These are phyloP conservation scores for Phytophthora idaei DNA, from an alignment of 352 stramenopile genomes.

Conservation along the genomic window DNA sequence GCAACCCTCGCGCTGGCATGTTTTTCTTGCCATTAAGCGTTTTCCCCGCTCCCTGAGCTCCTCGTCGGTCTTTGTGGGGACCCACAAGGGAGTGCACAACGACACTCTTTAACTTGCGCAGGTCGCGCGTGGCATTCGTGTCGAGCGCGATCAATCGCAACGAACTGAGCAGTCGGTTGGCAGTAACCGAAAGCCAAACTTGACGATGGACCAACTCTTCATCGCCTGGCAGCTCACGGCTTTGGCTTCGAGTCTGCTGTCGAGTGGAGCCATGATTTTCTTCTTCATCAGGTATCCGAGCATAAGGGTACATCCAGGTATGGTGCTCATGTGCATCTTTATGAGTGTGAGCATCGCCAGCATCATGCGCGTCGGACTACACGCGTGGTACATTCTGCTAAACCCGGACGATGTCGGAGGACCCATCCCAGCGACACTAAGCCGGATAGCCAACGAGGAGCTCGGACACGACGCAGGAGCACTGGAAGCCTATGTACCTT, in stretches of 20 bases:
- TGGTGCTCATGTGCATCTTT: conserved; percentile 82
- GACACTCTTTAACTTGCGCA: conserved; percentile 8
- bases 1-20: conserved; percentile 21
- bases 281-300: conserved; percentile 77
- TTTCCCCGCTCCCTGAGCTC: conserved; percentile 23
- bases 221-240: conserved; percentile 78
- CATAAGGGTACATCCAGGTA: conserved; percentile 65
- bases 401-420: conserved; percentile 21
- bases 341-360: conserved; percentile 71
- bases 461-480: conserved; percentile 32
- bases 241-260: conserved; percentile 56
- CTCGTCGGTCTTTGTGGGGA: conserved; percentile 14
- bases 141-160: conserved; percentile 20
- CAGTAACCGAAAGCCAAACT: conserved; percentile 13
- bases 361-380: conserved; percentile 66
- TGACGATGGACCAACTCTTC: conserved; percentile 65
- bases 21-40: conserved; percentile 32
- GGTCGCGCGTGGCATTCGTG: conserved; percentile 24
- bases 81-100: not conserved
- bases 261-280: conserved; percentile 61
- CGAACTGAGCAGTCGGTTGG: not conserved
- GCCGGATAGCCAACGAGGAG: conserved; percentile 65
- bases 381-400: conserved; percentile 49
- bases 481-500: conserved; percentile 57
- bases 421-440: conserved; percentile 53